Base-by-base conservation (phyloP, 2,329 filamentous ascomycete species). In the Trichoderma sp. region DNA sequence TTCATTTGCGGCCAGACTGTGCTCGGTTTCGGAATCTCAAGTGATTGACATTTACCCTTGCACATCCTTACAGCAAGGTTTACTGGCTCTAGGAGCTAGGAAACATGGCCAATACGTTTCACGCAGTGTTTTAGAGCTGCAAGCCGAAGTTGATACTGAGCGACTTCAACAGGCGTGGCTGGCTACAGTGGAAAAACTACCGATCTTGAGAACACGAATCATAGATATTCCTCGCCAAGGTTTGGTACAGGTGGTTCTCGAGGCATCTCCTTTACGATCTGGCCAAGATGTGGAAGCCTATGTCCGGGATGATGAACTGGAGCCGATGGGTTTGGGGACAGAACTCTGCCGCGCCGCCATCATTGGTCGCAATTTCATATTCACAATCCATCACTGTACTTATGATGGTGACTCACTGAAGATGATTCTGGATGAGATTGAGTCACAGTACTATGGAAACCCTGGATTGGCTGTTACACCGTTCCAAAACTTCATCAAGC, bases 321-420 rank as follows among this genome's bases (percentile, higher is more conserved):
- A 74, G 59, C 72, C 73, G 9, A 75, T 75, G 73, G 35, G 56
- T 8, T 41, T 75, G 31, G 73, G 73, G n/a, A 71, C 53, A 18
- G 53, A 63, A 27, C 56, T 75, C 9, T 60, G 31, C 65, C 65
- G 73, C 16, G 50, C 35, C 7, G 65, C 65, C 16, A 60, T 75
- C 14, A 45, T 75, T 31, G 65, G 41, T 16, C 65, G 64, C 9
- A n/a, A 69, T 35, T 75, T 75, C 24, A 63, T 75, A 14, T 71
- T 75, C 16, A 75, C 73, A 14, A 63, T 75, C 6, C 73, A 75
- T 71, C 73, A 75, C 56, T 60, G 50, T 21, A 45, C 59, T 18
- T 75, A 75, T 50, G 73, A 75, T 29, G 73, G 73, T 11, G 31
- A 45, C 12, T 62, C 65, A 35, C 6, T 75, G 27, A 38, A 69